Percentiles rank a stretch among this genome's conserved stretches.
Conservation (phyloP, 2,329 filamentous ascomycete genomes). For the Neopestalotiopsis sp. region DNA sequence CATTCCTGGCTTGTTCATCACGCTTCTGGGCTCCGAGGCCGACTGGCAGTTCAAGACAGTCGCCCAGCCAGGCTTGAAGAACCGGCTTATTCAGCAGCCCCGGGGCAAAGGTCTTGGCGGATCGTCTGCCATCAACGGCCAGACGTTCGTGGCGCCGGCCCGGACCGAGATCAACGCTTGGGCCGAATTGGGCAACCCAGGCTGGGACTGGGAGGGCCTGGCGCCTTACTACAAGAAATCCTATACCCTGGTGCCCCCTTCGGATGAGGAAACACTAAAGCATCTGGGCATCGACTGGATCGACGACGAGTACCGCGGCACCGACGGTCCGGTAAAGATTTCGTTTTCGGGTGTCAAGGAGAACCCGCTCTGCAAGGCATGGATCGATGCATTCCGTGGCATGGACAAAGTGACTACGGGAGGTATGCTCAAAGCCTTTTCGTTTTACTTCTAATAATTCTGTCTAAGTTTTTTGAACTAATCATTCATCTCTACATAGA, state of each 20-base stretch:
- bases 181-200: slow-evolving; percentile 47
- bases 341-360: slow-evolving; percentile 21
- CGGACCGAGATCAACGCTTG: slow-evolving; percentile 44
- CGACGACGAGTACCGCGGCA: slow-evolving; percentile 19
- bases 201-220: slow-evolving; percentile 50
- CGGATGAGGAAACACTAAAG: slow-evolving; percentile 11
- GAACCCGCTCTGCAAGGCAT: slow-evolving; percentile 20
- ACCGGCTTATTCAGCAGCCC: slow-evolving; percentile 12
- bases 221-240: slow-evolving; percentile 50
- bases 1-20: slow-evolving; percentile 17
- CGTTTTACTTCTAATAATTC: neutral
- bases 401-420: slow-evolving; percentile 18
- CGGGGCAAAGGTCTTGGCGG: slow-evolving; percentile 23
- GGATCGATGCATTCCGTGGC: slow-evolving; percentile 21
- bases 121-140: slow-evolving; percentile 22
- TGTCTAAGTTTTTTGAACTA: neutral
- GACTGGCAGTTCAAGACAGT: slow-evolving; percentile 22
- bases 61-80: slow-evolving; percentile 16
- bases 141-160: slow-evolving; percentile 18
- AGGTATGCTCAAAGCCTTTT: neutral
- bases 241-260: neutral
- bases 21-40: slow-evolving; percentile 14
- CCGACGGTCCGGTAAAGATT: slow-evolving; percentile 20
- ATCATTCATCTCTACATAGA: neutral
- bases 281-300: slow-evolving; percentile 23